Evolutionary conservation across 225 moss, liverwort and hornwort species (phyloP).

Genomic region (Antitrichia curtipendula): DNA sequence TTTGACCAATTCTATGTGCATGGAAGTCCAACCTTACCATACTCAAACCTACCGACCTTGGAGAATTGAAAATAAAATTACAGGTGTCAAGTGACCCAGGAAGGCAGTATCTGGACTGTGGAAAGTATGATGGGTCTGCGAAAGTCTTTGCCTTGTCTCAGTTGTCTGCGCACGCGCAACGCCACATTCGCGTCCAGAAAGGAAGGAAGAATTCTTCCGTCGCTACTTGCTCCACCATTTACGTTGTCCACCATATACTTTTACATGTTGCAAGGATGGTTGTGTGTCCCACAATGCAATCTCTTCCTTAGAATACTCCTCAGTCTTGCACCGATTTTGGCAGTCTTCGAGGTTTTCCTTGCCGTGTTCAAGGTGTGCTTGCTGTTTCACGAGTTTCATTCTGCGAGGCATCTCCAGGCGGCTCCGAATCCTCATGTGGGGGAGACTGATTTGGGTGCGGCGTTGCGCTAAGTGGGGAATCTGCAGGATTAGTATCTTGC

Average conservation of each 20-base stretch:
- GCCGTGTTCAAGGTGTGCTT: neutral
- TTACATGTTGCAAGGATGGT: neutral
- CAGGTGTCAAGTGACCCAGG: too few relatives aligned
- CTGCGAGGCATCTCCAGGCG: too few relatives aligned
- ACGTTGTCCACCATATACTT: neutral
- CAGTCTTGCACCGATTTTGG: neutral
- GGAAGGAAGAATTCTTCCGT: neutral
- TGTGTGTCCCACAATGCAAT: too few relatives aligned
- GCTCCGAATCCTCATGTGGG: too few relatives aligned
- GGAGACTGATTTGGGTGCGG: too few relatives aligned
- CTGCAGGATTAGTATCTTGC: neutral
- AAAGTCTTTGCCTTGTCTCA: neutral
- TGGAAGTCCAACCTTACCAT: too few relatives aligned
- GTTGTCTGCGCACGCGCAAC: neutral
- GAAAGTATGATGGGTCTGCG: neutral
- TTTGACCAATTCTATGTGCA: neutral
- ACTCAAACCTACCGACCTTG: neutral
- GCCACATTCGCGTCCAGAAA: neutral
- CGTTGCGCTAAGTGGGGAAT: neutral
- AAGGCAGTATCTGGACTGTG: neutral
- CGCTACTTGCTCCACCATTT: neutral
- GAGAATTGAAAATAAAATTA: neutral
- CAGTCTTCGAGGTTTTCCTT: too few relatives aligned
- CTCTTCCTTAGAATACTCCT: neutral
- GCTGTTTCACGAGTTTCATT: neutral